Percentiles rank a stretch among this genome's conserved stretches.
phyloP scores from a whole-genome alignment of 208 protist species.

The Trypanosomatidae sp. region DNA sequence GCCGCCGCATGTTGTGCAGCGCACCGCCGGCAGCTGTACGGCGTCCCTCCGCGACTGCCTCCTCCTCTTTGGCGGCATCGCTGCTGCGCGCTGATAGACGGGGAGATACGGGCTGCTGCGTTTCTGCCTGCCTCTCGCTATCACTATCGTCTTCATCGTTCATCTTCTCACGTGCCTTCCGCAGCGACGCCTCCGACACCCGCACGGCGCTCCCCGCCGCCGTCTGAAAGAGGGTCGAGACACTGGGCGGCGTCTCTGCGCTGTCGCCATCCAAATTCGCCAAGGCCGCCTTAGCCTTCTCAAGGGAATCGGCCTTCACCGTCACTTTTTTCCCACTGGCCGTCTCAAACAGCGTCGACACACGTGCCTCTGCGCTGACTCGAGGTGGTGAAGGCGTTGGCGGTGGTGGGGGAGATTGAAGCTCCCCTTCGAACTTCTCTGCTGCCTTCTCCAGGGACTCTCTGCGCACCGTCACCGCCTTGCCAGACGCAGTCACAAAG shows the following conservation, averaged over 20 bases:
- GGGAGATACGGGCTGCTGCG: no score
- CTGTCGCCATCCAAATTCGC: background rate
- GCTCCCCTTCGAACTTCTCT: background rate
- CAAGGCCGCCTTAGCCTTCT: slow-evolving; percentile 11
- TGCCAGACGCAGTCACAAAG: slow-evolving; percentile 42
- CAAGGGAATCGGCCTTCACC: slow-evolving; percentile 27
- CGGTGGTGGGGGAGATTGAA: no score
- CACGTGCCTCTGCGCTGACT: background rate
- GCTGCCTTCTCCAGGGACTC: slow-evolving; percentile 19
- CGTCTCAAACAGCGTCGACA: slow-evolving; percentile 36
- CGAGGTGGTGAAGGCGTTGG: background rate
- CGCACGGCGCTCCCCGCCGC: no score
- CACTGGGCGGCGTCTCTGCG: background rate
- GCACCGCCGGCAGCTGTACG: background rate
- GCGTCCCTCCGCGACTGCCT: no score
- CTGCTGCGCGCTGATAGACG: no score
- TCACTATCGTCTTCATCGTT: no score
- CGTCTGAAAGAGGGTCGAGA: slow-evolving; percentile 45
- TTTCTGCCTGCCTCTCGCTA: no score
- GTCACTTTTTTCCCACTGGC: slow-evolving; percentile 32
- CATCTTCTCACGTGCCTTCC: no score
- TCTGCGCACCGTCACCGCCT: slow-evolving; percentile 33
- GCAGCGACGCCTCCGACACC: no score
- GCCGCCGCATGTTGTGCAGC: background rate
- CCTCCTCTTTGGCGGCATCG: no score